Evolutionary conservation across 2,329 filamentous ascomycete species (phyloP), one percentile per base, ranked within the genome.

Genomic region (Penicillium polonicum): DNA sequence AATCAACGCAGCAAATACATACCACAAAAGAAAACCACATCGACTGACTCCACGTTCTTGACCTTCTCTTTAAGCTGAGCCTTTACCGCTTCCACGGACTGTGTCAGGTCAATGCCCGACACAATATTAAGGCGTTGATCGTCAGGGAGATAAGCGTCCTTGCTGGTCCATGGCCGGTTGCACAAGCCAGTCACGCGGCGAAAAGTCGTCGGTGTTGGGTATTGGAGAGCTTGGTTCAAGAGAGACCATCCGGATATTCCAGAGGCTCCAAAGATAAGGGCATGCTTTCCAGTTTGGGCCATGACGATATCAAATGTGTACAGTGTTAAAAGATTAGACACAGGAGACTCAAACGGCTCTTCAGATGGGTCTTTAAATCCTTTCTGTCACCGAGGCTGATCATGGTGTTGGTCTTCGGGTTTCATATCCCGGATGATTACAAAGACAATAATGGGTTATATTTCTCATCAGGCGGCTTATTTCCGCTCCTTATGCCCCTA

Each of bases 11-110:
- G 7, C 19, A 41, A 21, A 19, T 51, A 52, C 63, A 44, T 58
- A 72, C 69, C 70, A 36, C 72, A 75, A 52, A 75, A 77, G 64
- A 72, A 77, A 2, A 77, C 75, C 52, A 75, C 69, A 1, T 73
- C 68, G 4, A 77, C 74, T 9, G 64, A 73, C 17, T 73, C 68
- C 6, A 77, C 62, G 27, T 71, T 65, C 15, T 63, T 57, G 7
- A 77, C 69, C 55, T 74, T 75, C 52, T 15, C 21, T 23, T 71
- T 74, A 33, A 78, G 68, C 4, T 70, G 66, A 42, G 68, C 61
- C 2, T 48, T 58, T 5, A 67, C 58, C 5, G 12, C 42, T 8
- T 63, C 61, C 13, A 63, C 52, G 3, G 63, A 44, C 4, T 29
- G 48, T 7, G 61, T 65, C 2, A 78, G 66, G 55, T 77, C 74